phyloP scores from a whole-genome alignment of 768 basidiomycete genomes.

The Boletus sp. region DNA sequence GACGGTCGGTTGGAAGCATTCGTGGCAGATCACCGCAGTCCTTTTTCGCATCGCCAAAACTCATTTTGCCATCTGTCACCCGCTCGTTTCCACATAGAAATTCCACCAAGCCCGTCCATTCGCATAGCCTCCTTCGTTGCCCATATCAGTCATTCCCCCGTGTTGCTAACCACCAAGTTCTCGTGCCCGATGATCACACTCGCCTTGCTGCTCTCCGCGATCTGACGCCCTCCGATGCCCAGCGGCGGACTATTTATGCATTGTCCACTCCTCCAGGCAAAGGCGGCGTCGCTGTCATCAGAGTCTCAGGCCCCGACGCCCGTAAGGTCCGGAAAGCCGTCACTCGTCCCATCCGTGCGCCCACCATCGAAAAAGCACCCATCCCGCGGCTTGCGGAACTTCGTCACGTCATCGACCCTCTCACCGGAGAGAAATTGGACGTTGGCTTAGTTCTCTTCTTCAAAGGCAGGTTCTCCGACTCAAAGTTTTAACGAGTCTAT shows the following conservation, averaged over 20 bases:
- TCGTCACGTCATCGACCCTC: conserved; percentile 64
- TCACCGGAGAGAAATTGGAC: conserved; percentile 60
- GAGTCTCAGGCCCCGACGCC: conserved; percentile 78
- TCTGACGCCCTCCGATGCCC: conserved; percentile 43
- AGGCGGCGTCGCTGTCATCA: conserved; percentile 77
- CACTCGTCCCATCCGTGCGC: conserved; percentile 38
- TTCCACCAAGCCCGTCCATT: conserved; percentile 14
- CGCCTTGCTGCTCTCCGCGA: neutral
- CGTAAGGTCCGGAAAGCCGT: conserved; percentile 57
- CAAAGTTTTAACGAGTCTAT: neutral
- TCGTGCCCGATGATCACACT: neutral
- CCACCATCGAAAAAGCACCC: conserved; percentile 31
- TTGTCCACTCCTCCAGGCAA: conserved; percentile 85
- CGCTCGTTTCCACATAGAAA: conserved; percentile 24
- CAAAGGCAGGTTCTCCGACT: conserved; percentile 45
- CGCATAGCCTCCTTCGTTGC: conserved; percentile 16
- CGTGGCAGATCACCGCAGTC: neutral
- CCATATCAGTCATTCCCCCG: conserved; percentile 13
- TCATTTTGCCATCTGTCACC: conserved; percentile 10
- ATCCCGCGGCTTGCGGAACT: conserved; percentile 67
- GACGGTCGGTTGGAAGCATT: conserved; percentile 1
- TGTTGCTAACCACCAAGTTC: neutral
- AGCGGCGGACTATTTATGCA: conserved; percentile 79
- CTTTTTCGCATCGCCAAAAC: conserved; percentile 4
- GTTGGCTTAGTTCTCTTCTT: conserved; percentile 83